Base-by-base conservation (phyloP, 2,329 filamentous ascomycete species). In the Capronia americana region DNA sequence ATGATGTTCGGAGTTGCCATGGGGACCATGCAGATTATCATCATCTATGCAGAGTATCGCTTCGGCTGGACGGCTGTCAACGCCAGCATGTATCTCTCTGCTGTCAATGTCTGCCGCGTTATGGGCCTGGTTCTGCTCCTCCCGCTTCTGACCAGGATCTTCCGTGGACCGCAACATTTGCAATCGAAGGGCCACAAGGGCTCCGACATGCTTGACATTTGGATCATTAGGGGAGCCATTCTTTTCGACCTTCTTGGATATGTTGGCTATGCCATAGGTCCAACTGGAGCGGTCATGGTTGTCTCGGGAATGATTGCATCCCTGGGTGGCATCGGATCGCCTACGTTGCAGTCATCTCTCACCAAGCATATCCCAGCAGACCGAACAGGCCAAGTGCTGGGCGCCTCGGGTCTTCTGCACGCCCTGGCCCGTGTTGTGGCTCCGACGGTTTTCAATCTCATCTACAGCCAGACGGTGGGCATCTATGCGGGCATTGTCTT, bases 311-410 rank as follows among this genome's bases (percentile, higher is more conserved):
- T 92, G 53, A 73, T 93, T 20, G 90, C 92, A 1, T 85, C 92
- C 0, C 80, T 96, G 46, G 94, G 94, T 26, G 93, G 93, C 1
- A 88, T 98, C 54, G 93, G 90, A 0, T 90, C 90, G 41, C 93
- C 95, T 1, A 95, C 92, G 0, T 83, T 96, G 57, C 92, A 96
- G 74, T 90, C 91, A 1, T 86, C 90, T 0, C 81, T 97, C 58
- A 97, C 93, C 23, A 98, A 97, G 76, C 95, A 98, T 77, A 90
- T 98, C 0, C 92, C 93, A 0, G 84, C 88, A 0, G 91, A 95
- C 69, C 86, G 87, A 55, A 90, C 95, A 0, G 95, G 95, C 0
- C 89, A 95, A 76, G 82, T 98, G n/a, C 85, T 99, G 0, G 95
- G 95, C 24, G 93, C 93, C 1, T 90, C 90, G 17, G 95, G 94